phyloP scores from a whole-genome alignment of 352 stramenopile species.

The Globisporangium acanthophoron region DNA sequence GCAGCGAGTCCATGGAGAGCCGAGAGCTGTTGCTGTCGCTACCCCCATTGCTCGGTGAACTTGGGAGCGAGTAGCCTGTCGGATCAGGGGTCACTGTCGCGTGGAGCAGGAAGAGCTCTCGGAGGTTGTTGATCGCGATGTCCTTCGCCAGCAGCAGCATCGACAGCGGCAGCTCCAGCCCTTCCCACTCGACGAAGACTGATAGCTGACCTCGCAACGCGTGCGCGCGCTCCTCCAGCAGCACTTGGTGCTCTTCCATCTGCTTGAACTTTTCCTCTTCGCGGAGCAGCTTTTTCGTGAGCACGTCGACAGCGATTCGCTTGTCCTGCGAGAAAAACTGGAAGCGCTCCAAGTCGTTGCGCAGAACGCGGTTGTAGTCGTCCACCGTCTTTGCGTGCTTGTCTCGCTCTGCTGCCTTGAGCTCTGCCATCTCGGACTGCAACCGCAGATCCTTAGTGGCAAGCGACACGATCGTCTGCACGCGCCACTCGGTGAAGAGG shows the following conservation, averaged over 20 bases:
- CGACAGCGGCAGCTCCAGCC: slow-evolving; percentile 32
- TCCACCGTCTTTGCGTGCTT: slow-evolving; percentile 61
- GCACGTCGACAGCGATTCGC: slow-evolving; percentile 63
- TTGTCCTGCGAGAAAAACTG: slow-evolving; percentile 81
- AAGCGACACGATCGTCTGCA: slow-evolving; percentile 25
- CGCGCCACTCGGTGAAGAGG: slow-evolving; percentile 41
- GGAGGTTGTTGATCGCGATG: slow-evolving; percentile 35
- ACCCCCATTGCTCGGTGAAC: neutral
- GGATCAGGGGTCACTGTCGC: slow-evolving; percentile 10
- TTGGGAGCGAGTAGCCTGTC: neutral
- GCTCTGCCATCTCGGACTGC: slow-evolving; percentile 48
- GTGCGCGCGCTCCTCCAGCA: slow-evolving; percentile 43
- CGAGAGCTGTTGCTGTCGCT: slow-evolving; percentile 14
- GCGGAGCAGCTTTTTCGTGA: slow-evolving; percentile 67
- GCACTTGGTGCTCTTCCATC: slow-evolving; percentile 53
- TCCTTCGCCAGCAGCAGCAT: slow-evolving; percentile 52
- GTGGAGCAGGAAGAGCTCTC: slow-evolving; percentile 47
- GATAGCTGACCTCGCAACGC: slow-evolving; percentile 37
- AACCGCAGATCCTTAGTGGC: slow-evolving; percentile 39
- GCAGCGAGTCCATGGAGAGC: slow-evolving; percentile 34
- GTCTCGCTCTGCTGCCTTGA: slow-evolving; percentile 49
- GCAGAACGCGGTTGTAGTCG: slow-evolving; percentile 69
- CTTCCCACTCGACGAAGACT: slow-evolving; percentile 54
- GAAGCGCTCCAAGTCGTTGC: slow-evolving; percentile 64
- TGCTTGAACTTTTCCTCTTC: slow-evolving; percentile 59